Evolutionary conservation across 1,284 basidiomycete species (phyloP), one percentile per base, ranked within the genome.

Genomic region (Marasmius oreades): DNA sequence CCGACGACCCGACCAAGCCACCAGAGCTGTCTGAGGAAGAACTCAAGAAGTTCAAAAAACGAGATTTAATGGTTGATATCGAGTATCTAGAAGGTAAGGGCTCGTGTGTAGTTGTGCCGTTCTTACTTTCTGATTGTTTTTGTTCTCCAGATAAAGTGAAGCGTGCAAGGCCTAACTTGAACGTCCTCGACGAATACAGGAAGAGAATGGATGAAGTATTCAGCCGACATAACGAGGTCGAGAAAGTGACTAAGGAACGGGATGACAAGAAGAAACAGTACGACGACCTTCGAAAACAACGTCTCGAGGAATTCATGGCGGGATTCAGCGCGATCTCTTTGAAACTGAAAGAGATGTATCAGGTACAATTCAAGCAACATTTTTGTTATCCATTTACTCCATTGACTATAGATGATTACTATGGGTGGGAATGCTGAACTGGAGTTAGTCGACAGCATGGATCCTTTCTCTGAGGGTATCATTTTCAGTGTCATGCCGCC

Each of bases 291-390:
- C 81, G 93, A 62, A 97, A 96, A 70, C 85, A 91, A 67, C 86
- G 95, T 5, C 75, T 98, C 42, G 92, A 97, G 60, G 93, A 96
- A 71, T 99, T 99, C 70, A 98, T 99, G 95, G 79, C 88, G n/a
- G 97, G 97, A 48, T 99, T 99, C 73, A 92, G 81, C 62, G 73
- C 88, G 53, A 98, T 99, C 65, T 96, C 94, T 3, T 74, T 94
- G 65, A 99, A 98, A 74, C 79, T 99, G 63, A 99, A 99, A 77
- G 97, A 98, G 76, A 99, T 99, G 95, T 99, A 99, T 69, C 97
- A 98, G 85, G 94, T 93, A 55, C 55, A n/a, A 43, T 48, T 11
- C 6, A 4, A 31, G 5, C 28, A 18, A 23, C 24, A 8, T 42
- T n/a, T n/a, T n/a, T n/a, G 2, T 12, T 26, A 33, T 37, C 22